These are phyloP conservation scores for Wickerhamomyces sp. DNA, from an alignment of 1,139 yeast genomes.

Conservation along the genomic window DNA sequence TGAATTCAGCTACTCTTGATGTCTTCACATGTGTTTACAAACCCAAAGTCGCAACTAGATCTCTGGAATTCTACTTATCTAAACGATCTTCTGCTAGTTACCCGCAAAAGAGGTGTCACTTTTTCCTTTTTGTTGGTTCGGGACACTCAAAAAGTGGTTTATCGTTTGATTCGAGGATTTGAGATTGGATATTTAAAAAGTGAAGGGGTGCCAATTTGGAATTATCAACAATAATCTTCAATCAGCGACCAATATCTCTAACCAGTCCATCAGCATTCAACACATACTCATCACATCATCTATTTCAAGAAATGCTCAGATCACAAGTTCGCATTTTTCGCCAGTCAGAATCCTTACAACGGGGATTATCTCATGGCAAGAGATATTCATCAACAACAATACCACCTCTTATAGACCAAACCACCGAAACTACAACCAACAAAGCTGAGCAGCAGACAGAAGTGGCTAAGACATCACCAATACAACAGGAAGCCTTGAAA, in stretches of 20 bases:
- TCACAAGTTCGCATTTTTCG: background rate
- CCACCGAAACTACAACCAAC: background rate
- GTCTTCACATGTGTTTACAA: too few relatives aligned
- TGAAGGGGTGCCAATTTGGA: constrained; percentile 2
- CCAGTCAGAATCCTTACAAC: background rate
- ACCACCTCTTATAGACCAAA: background rate
- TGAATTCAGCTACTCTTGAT: too few relatives aligned
- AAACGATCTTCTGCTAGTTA: background rate
- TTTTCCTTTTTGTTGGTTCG: background rate
- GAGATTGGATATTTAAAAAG: background rate
- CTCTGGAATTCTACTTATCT: background rate
- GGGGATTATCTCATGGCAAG: background rate
- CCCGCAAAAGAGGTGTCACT: constrained; percentile 3
- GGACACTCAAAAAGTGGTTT: background rate
- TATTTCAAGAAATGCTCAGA: background rate
- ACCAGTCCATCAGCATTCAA: too few relatives aligned
- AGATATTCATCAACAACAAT: constrained; percentile 1
- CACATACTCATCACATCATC: too few relatives aligned
- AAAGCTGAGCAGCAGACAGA: background rate
- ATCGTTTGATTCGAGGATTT: constrained; percentile 2
- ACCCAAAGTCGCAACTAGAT: too few relatives aligned
- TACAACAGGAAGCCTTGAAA: background rate
- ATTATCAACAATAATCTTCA: background rate
- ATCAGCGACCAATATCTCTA: too few relatives aligned
- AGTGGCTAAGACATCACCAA: background rate